Evolutionary conservation across 257 asterid genomes (phyloP).

Genomic region (Solanum rostratum): DNA sequence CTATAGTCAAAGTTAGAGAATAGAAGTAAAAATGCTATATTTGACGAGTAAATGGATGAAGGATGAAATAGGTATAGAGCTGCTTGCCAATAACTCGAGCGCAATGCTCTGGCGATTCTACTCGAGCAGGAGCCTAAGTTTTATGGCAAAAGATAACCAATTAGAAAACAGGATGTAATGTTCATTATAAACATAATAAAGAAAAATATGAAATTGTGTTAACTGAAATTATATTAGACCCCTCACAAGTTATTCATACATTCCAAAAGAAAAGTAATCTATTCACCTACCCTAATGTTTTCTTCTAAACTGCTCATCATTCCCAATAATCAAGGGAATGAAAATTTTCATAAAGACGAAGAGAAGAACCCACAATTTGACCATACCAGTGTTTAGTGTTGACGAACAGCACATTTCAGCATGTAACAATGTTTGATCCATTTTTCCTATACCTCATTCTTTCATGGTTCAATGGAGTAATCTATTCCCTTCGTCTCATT

Average conservation of each 20-base stretch:
- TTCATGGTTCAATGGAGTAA: neutral
- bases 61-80: neutral
- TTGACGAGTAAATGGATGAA: neutral
- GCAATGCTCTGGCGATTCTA: constrained; percentile 81
- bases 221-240: neutral
- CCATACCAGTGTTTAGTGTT: neutral
- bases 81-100: constrained; percentile 68
- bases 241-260: neutral
- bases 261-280: neutral
- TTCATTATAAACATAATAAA: neutral
- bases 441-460: neutral
- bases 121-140: constrained; percentile 73
- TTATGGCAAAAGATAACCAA: neutral
- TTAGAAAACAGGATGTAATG: neutral
- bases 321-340: neutral
- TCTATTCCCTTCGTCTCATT: neutral
- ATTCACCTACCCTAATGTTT: neutral
- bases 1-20: constrained; percentile 16
- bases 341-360: neutral
- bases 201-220: neutral
- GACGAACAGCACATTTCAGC: neutral
- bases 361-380: neutral
- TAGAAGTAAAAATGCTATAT: neutral
- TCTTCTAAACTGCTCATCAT: neutral
- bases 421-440: neutral